phyloP scores from a whole-genome alignment of 306 rosid genomes.

The Vigna trinervia region DNA sequence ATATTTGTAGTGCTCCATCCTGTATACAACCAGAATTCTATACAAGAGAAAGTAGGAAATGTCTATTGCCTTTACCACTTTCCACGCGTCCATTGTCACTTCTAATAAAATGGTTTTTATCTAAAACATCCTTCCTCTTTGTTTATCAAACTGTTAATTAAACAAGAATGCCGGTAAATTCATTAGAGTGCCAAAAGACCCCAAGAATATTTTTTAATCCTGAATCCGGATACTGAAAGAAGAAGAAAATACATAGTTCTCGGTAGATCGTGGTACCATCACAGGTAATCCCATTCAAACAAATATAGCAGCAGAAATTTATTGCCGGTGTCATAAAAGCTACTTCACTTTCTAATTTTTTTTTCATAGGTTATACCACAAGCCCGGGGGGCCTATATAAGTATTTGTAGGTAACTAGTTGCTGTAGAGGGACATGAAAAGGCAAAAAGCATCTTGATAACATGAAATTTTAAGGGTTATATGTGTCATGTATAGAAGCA shows the following conservation, averaged over 20 bases:
- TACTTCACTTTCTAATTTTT: constrained; percentile 16
- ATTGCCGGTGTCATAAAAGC: constrained; percentile 13
- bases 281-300: constrained; percentile 26
- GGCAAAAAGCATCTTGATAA: neutral
- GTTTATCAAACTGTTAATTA: neutral
- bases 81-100: neutral
- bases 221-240: neutral
- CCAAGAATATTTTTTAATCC: neutral
- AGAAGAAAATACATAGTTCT: constrained; percentile 26
- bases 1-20: too few species aligned
- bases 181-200: neutral
- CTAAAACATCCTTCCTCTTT: neutral
- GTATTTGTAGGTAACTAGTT: neutral
- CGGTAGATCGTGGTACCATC: neutral
- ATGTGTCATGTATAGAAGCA: constrained; percentile 4
- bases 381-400: constrained; percentile 8
- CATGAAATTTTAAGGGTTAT: constrained; percentile 29
- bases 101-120: neutral
- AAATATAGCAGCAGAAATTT: constrained; percentile 32
- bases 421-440: neutral
- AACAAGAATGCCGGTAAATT: neutral
- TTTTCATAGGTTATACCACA: constrained; percentile 32
- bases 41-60: neutral
- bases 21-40: too few species aligned
- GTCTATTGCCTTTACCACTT: neutral